Base-by-base conservation (phyloP, 352 stramenopile genomes). In the Saprolegnia parasitica region DNA sequence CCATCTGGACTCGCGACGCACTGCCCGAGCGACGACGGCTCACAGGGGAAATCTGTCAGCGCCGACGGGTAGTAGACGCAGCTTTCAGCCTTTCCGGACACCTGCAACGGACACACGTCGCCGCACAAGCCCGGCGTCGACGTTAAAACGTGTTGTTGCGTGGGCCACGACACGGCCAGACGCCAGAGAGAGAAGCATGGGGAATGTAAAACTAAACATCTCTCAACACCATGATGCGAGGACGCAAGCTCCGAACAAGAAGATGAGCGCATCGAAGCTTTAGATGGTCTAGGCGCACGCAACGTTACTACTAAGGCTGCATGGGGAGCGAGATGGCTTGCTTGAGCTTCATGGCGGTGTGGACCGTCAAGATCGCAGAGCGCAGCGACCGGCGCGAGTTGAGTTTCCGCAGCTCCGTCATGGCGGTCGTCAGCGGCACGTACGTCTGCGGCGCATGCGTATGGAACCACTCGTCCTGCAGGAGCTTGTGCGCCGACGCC, bases 311-410 rank as follows among this genome's bases (percentile, higher is more conserved):
- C 29, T 35, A 35, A 2, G 29, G 5, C 29, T 35, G 29, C 29
- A 35, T 35, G 3, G 42, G 42, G 3, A 49, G 42, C 42, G 42
- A 49, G 42, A 49, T 49, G 42, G 42, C 42, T n/a, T 49, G 42
- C 42, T 49, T 49, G 29, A 92, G 78, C 46, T 80, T 88, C 67
- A 91, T 88, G 18, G 81, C 89, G 58, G 81, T 80, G 72, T 88
- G 90, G 71, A 95, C 89, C 18, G 89, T 96, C 70, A 90, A 93
- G 10, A 98, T 83, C 0, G 91, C 91, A 32, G 87, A 86, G 75
- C 94, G 95, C 76, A 98, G 95, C 77, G 96, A 97, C 50, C 93
- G 84, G 52, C 92, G 95, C 35, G 89, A 91, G 75, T 97, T 98
- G 78, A 96, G 97, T 71, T 89, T 92, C 73, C 86, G 90, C 71